Evolutionary conservation across 768 basidiomycete species (phyloP), one percentile per base, ranked within the genome.

Genomic region (Leccinum ochraceum): DNA sequence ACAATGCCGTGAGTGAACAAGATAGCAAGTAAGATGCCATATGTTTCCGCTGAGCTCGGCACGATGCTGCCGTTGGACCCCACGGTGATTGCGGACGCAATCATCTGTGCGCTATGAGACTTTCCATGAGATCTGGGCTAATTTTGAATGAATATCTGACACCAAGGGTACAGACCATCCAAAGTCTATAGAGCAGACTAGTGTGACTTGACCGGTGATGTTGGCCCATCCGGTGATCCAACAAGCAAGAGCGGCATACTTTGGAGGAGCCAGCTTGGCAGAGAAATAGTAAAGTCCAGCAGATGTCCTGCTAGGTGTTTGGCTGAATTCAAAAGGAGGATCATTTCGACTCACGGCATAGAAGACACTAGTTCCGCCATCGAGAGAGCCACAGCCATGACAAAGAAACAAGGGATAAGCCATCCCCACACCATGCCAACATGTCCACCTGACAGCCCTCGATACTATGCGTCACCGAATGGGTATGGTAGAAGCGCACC

Each of bases 281-380:
- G 89, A 87, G 72, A 90, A 90, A 70, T 90, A 91, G 69, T 90
- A 90, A 17, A 91, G 76, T 0, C 89, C 89, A 6, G 89, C 89
- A 62, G 89, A 90, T 26, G 89, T 90, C 57, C 89, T 90, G 24
- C 39, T 17, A 42, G 39, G 16, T 20, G 30, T 53, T 51, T 46
- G 32, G 53, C 6, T 39, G 26, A 28, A 56, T 53, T 34, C 48
- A 22, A 24, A 30, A n/a, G 42, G 37, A 9, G 28, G 59, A 30
- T 4, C 9, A 50, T 11, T 42, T 22, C 10, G 49, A 80, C 86
- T 71, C 71, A 90, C 88, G 89, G 88, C 88, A 90, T 90, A 1
- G 87, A 81, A 2, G 88, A 89, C 2, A 85, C 80, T 42, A 90
- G 65, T 66, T 90, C 89, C 4, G 88, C 88, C 79, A 90, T 84